These are phyloP conservation scores for Calycina herbarum DNA, from an alignment of 2,329 filamentous ascomycete genomes.

Conservation along the genomic window DNA sequence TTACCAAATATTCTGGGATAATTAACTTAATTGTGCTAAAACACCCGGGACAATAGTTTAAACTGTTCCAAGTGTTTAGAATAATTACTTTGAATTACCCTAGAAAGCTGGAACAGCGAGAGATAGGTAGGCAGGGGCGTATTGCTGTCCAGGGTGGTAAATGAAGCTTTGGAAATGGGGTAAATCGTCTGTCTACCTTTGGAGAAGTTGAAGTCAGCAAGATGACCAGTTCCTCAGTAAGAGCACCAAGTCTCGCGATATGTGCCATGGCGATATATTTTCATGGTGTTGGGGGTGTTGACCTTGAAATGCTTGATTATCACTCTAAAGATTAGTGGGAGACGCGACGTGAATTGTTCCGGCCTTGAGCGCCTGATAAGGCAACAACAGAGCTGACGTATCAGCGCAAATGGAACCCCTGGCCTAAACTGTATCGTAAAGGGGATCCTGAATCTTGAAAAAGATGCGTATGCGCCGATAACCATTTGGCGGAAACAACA, in stretches of 20 bases:
- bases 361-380: not conserved
- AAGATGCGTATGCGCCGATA: slow-evolving; percentile 19
- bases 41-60: no score
- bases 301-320: not conserved
- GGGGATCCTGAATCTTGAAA: slow-evolving; percentile 16
- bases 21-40: no score
- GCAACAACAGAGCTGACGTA: slow-evolving; percentile 11
- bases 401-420: slow-evolving; percentile 4
- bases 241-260: slow-evolving; percentile 60
- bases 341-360: slow-evolving; percentile 10
- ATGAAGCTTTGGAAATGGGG: slow-evolving; percentile 1
- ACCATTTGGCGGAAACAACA: slow-evolving; percentile 11
- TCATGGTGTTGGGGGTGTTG: not conserved
- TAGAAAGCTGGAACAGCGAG: no score
- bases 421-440: slow-evolving; percentile 13
- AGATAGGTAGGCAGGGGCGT: no score
- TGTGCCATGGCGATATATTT: slow-evolving; percentile 62
- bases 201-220: slow-evolving; percentile 56
- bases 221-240: slow-evolving; percentile 71
- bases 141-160: not conserved
- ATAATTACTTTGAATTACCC: no score
- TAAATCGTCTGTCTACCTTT: slow-evolving; percentile 47
- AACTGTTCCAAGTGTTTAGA: no score
- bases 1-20: no score
- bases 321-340: not conserved